These are phyloP conservation scores for Kwoniella shandongensis DNA, from an alignment of 768 basidiomycete genomes.

Conservation along the genomic window DNA sequence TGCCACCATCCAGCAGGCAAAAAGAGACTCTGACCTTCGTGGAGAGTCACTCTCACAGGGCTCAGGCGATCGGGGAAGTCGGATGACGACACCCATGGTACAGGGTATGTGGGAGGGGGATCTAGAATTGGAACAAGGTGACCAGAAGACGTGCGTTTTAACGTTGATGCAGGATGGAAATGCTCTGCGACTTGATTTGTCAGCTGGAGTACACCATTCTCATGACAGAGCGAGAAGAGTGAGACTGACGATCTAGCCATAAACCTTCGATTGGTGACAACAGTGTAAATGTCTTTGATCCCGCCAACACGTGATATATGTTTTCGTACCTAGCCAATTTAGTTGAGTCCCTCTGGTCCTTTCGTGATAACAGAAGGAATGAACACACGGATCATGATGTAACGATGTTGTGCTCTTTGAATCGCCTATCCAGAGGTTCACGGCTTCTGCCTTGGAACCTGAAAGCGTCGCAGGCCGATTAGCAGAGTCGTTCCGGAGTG, in stretches of 20 bases:
- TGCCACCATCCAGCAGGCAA: constrained; percentile 96
- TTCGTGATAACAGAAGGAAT: neutral
- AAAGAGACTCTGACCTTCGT: constrained; percentile 76
- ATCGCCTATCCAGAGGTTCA: constrained; percentile 90
- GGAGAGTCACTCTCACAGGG: constrained; percentile 67
- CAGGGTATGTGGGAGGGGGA: constrained; percentile 35
- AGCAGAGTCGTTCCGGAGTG: constrained; percentile 4
- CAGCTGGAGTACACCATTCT: neutral
- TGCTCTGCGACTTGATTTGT: constrained; percentile 15
- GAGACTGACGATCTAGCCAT: constrained; percentile 68
- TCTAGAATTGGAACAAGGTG: constrained; percentile 14
- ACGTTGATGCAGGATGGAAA: constrained; percentile 33
- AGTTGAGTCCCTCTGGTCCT: constrained; percentile 49
- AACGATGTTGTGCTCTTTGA: constrained; percentile 74
- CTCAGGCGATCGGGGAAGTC: constrained; percentile 57
- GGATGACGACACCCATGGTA: constrained; percentile 74
- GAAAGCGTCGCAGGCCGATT: too few species aligned
- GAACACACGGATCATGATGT: constrained; percentile 62
- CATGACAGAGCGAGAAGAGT: neutral
- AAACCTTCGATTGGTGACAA: constrained; percentile 86
- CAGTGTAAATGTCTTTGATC: constrained; percentile 79
- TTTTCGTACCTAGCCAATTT: constrained; percentile 76
- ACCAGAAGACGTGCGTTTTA: constrained; percentile 14
- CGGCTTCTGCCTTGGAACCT: constrained; percentile 74
- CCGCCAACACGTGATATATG: constrained; percentile 81